Conservation (phyloP, 345 rosid genomes). For the Melaleuca quinquenervia region DNA sequence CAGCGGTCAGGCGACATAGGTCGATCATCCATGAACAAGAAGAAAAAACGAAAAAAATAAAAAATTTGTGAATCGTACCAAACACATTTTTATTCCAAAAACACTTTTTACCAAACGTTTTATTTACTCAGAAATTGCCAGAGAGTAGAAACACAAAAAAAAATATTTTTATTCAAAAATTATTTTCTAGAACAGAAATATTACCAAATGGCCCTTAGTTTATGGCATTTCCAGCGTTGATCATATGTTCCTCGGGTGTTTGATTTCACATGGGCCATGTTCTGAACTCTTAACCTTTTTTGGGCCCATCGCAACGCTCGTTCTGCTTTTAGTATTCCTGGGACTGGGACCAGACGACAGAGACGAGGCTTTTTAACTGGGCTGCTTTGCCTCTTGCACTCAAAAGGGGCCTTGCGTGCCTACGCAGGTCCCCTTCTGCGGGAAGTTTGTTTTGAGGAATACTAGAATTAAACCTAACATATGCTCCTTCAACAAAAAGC, state of each 20-base stretch:
- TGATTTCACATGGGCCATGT: neutral
- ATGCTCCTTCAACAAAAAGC: neutral
- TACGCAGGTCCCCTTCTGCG: neutral
- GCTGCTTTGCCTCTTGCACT: neutral
- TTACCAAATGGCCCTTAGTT: too few relatives aligned
- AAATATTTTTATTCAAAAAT: too few relatives aligned
- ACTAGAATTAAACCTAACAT: neutral
- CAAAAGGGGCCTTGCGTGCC: neutral
- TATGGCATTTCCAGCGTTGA: neutral
- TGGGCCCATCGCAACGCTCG: neutral
- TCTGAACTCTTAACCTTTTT: neutral
- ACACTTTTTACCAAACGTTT: too few relatives aligned
- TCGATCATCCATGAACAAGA: too few relatives aligned
- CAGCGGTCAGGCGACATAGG: too few relatives aligned
- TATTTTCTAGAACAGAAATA: too few relatives aligned
- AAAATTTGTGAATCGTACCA: too few relatives aligned
- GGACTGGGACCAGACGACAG: neutral
- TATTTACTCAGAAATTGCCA: too few relatives aligned
- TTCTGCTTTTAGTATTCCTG: neutral
- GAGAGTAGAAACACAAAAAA: too few relatives aligned
- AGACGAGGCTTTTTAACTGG: neutral
- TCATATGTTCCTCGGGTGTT: neutral
- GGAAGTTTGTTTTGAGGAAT: neutral
- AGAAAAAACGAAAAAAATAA: too few relatives aligned
- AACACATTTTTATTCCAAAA: too few relatives aligned